phyloP scores from a whole-genome alignment of 345 rosid genomes.

The Lepidium africanum region DNA sequence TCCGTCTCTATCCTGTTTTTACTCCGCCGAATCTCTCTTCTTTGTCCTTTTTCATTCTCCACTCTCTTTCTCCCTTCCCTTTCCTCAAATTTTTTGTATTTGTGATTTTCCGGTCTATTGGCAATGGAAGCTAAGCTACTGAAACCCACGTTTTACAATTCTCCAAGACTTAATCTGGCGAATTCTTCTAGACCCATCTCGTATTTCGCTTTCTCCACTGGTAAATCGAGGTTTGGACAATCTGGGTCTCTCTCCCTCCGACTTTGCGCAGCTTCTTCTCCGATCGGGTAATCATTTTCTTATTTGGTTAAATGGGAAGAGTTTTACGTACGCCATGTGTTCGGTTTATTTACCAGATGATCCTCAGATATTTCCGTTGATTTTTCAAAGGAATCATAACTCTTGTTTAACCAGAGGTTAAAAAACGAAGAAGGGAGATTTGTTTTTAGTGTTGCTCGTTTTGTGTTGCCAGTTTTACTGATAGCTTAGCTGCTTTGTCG shows the following conservation, averaged over 20 bases:
- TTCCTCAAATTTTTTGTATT: neutral
- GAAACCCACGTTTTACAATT: constrained; percentile 1
- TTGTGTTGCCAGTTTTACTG: constrained; percentile 9
- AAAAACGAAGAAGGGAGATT: neutral
- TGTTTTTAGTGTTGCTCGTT: neutral
- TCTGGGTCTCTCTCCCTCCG: constrained; percentile 10
- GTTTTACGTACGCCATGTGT: neutral
- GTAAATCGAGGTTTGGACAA: neutral
- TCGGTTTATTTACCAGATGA: neutral
- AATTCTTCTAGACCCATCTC: constrained; percentile 10
- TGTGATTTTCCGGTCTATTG: neutral
- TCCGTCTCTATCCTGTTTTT: neutral
- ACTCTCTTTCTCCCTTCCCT: neutral
- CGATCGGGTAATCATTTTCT: constrained; percentile 15
- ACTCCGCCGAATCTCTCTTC: constrained; percentile 12
- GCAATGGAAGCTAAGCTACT: constrained; percentile 25
- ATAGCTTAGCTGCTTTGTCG: neutral
- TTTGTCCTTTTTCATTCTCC: constrained; percentile 12
- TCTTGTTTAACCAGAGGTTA: neutral
- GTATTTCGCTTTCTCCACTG: neutral
- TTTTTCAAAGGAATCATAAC: neutral
- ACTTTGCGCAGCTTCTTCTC: constrained; percentile 10
- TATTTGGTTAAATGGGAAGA: neutral
- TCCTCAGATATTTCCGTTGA: neutral
- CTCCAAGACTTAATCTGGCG: neutral